phyloP scores from a whole-genome alignment of 177 flowering plant genomes.

The Vitis hybrid region DNA sequence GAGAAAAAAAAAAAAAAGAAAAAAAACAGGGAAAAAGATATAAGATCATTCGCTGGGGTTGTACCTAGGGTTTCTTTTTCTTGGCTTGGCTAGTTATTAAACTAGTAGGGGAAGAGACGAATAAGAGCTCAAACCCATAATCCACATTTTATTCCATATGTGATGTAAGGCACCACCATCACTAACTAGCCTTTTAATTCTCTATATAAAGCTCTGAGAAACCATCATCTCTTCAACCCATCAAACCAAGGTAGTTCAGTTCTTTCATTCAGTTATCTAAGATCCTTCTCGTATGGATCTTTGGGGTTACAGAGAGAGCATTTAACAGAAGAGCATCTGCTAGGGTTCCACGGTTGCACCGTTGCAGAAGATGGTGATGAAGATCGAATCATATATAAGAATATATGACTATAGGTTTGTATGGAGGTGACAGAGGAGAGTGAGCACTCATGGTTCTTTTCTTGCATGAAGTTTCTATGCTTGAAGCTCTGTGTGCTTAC shows the following conservation, averaged over 20 bases:
- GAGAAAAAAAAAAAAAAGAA: not conserved
- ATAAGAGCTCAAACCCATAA: not conserved
- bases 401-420: not conserved
- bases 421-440: constrained; percentile 71
- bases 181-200: not conserved
- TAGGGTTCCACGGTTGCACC: no score
- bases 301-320: not conserved
- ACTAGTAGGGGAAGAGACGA: constrained; percentile 1
- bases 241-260: not conserved
- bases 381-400: not conserved
- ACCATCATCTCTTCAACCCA: constrained; percentile 4
- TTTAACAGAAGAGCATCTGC: not conserved
- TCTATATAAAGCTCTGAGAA: constrained; percentile 9
- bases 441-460: constrained; percentile 63
- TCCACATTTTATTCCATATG: constrained; percentile 17
- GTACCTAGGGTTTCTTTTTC: not conserved
- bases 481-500: constrained; percentile 61
- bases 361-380: not conserved
- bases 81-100: not conserved
- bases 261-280: not conserved
- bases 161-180: not conserved
- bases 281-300: no score
- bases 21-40: not conserved
- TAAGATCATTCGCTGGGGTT: not conserved
- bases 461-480: constrained; percentile 49